Conservation (phyloP, 208 protist genomes). For the Leishmania amazonensis region DNA sequence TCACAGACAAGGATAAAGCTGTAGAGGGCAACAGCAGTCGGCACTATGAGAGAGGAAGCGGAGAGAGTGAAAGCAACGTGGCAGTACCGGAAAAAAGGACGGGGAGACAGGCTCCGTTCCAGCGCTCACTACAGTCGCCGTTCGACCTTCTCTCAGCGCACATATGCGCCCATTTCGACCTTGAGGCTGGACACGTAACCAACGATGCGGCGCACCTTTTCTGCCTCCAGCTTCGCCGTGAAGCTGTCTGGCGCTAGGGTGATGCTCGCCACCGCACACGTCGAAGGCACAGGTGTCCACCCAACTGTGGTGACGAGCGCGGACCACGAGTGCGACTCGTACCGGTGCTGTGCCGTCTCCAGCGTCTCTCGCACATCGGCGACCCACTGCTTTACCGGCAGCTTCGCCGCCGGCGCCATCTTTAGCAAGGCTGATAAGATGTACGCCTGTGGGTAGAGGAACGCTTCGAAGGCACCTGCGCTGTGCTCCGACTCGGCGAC, state of each 20-base stretch:
- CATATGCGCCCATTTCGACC: slow-evolving; percentile 14
- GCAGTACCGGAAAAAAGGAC: neutral
- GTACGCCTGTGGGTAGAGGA: slow-evolving; percentile 71
- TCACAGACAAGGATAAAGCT: neutral
- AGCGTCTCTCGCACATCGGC: slow-evolving; percentile 37
- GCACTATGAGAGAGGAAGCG: neutral
- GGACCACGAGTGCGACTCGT: slow-evolving; percentile 35
- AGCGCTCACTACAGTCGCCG: neutral
- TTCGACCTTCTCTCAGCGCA: neutral
- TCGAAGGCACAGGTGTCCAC: neutral
- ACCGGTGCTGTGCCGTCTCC: slow-evolving; percentile 33
- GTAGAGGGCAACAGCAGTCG: neutral
- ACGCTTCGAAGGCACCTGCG: slow-evolving; percentile 41
- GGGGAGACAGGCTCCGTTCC: neutral
- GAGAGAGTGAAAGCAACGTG: neutral
- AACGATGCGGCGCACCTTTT: slow-evolving; percentile 31
- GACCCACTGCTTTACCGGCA: slow-evolving; percentile 64
- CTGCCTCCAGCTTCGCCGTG: slow-evolving; percentile 23
- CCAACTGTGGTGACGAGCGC: slow-evolving; percentile 12
- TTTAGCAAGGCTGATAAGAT: slow-evolving; percentile 66
- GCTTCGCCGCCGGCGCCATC: slow-evolving; percentile 33
- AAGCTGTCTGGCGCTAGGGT: slow-evolving; percentile 25
- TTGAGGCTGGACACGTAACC: slow-evolving; percentile 23
- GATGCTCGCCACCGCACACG: slow-evolving; percentile 7
- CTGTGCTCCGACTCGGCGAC: slow-evolving; percentile 26